Percentiles rank a stretch among this genome's conserved stretches.
Evolutionary conservation across 495 filamentous ascomycete species (phyloP).

Genomic region (Gamarada debralockiae): DNA sequence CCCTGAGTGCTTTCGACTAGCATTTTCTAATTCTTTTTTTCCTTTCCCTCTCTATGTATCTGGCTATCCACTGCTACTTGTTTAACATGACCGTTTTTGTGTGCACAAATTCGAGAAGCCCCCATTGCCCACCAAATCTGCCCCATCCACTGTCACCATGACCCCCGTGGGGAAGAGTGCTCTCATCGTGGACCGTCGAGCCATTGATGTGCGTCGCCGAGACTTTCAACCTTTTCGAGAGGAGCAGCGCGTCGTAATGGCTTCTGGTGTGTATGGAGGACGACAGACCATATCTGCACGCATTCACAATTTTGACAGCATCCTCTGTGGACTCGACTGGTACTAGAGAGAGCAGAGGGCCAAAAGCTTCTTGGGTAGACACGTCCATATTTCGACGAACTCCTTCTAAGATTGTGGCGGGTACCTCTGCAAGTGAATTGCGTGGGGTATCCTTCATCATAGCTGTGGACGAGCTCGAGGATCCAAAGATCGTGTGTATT

Average conservation of each 20-base stretch:
- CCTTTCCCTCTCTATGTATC: too few relatives aligned
- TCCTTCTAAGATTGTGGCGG: slow-evolving; percentile 27
- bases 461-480: too few relatives aligned
- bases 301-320: slow-evolving; percentile 29
- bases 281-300: slow-evolving; percentile 31
- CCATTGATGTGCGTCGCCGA: slow-evolving; percentile 33
- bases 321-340: slow-evolving; percentile 30
- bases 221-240: slow-evolving; percentile 27
- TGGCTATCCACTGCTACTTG: too few relatives aligned
- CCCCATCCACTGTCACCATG: slow-evolving; percentile 34
- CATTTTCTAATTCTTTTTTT: too few relatives aligned
- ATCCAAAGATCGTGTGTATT: too few relatives aligned
- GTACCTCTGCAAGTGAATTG: slow-evolving; percentile 17
- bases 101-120: slow-evolving; percentile 12
- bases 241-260: slow-evolving; percentile 28
- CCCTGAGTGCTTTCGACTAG: too few relatives aligned
- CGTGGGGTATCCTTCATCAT: neutral
- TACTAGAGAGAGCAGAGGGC: slow-evolving; percentile 29
- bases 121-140: slow-evolving; percentile 28
- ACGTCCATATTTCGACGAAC: slow-evolving; percentile 30
- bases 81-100: slow-evolving; percentile 4
- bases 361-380: slow-evolving; percentile 31
- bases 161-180: slow-evolving; percentile 31
- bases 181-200: slow-evolving; percentile 32
- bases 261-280: slow-evolving; percentile 31